Evolutionary conservation across 176 grass and related monocot genomes (phyloP).

Genomic region (Oryza rufipogon): DNA sequence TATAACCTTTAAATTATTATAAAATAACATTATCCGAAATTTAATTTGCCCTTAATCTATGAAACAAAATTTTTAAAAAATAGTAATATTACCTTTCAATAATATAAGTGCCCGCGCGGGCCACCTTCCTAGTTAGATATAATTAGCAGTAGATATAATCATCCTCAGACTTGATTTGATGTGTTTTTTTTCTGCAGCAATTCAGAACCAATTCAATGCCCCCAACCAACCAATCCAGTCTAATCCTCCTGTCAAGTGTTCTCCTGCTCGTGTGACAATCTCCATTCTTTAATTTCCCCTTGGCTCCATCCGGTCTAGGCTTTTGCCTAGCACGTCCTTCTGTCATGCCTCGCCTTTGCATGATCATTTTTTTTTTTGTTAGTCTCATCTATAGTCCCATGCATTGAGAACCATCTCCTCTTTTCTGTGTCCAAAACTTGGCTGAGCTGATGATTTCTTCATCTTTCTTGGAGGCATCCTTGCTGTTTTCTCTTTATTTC

Average conservation of each 20-base stretch:
- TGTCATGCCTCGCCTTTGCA: slow-evolving; percentile 18
- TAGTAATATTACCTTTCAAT: no score
- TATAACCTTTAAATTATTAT: no score
- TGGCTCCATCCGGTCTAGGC: slow-evolving; percentile 37
- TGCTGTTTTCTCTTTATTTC: neutral
- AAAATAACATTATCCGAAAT: no score
- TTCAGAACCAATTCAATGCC: slow-evolving; percentile 35
- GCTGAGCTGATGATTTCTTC: neutral
- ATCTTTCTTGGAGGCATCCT: neutral
- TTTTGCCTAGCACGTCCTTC: slow-evolving; percentile 18
- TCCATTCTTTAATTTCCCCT: slow-evolving; percentile 4
- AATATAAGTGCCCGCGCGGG: no score
- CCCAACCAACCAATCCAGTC: neutral
- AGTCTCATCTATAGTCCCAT: slow-evolving; percentile 1
- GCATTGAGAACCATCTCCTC: neutral
- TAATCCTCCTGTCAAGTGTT: slow-evolving; percentile 25
- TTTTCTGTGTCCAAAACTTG: neutral
- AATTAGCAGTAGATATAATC: neutral
- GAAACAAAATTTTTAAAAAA: no score
- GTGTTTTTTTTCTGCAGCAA: neutral
- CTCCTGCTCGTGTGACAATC: neutral
- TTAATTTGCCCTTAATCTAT: no score
- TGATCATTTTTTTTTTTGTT: neutral
- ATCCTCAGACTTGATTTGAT: slow-evolving; percentile 6
- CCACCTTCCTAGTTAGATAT: no score